Evolutionary conservation across 257 asterid species (phyloP), one percentile per base, ranked within the genome.

Genomic region (Jacaranda mimosifolia): DNA sequence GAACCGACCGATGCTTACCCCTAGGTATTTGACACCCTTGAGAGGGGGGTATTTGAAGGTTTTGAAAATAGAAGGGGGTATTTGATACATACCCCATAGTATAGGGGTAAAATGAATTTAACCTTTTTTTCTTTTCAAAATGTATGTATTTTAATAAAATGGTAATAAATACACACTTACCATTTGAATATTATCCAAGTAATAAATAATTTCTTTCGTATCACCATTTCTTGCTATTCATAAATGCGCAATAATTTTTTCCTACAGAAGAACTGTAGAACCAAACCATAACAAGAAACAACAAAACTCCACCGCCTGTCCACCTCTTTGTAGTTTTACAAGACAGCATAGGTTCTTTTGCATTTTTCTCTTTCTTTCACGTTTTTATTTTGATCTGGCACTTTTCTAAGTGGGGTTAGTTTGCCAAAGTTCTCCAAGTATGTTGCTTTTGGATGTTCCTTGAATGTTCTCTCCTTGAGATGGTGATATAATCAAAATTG

Each of bases 351-450:
- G 58, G 40, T 66, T 75, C 68, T 57, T 76, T 71, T 67, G 66
- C 36, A 63, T 15, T 48, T 58, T 51, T 36, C 21, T 17, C 43
- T 48, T 45, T 64, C 70, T 19, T 64, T 68, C 46, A 39, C 71
- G 49, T 55, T 77, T 38, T 65, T 73, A 73, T 68, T 77, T 21
- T 21, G 43, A 60, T 35, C 49, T 38, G 59, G 45, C 46, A 73
- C 18, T 46, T 74, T 62, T 69, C 12, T 68, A 45, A 79, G 82
- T 68, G 79, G 85, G 85, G 78, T 77, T 82, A 53, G 91, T 69
- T 80, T 14, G 48, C 80, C 77, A 6, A 76, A 70, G 59, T 67
- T 80, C 43, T 10, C 90, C 1, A 83, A 66, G 86, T 59, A 79
- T 7, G 14, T 36, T 56, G 46, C 18, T 73, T 75, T 19, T 64